A percentile compares a stretch with the other conserved stretches of the same genome.
phyloP scores from a whole-genome alignment of 2,329 filamentous ascomycete species.

The Ophiocordyceps robertsii region DNA sequence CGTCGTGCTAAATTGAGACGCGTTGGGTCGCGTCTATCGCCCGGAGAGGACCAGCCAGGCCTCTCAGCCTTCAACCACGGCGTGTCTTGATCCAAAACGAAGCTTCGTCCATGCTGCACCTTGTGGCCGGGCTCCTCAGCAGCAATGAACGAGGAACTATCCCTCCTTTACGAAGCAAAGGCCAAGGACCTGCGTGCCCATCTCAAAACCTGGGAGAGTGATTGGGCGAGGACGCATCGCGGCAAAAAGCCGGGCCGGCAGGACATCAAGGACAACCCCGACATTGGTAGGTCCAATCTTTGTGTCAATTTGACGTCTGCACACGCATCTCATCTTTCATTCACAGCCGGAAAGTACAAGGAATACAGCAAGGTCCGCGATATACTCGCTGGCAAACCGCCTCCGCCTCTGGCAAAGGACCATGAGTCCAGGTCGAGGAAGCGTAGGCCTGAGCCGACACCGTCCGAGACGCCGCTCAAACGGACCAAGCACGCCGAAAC shows the following conservation, averaged over 20 bases:
- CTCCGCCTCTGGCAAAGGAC: constrained; percentile 18
- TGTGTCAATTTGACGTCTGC: not conserved
- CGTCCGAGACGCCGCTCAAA: constrained; percentile 37
- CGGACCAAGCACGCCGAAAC: constrained; percentile 32
- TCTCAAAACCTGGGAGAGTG: constrained; percentile 61
- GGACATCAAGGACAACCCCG: constrained; percentile 63
- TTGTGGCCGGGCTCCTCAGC: not conserved
- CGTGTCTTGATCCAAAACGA: not conserved
- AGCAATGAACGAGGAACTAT: constrained; percentile 33
- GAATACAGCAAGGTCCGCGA: constrained; percentile 56
- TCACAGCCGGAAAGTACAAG: constrained; percentile 58
- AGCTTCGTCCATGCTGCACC: not conserved
- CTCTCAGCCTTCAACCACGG: not conserved
- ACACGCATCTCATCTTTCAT: not conserved
- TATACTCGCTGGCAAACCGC: constrained; percentile 39
- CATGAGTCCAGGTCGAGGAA: constrained; percentile 18
- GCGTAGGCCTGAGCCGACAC: constrained; percentile 22
- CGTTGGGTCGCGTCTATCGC: not conserved
- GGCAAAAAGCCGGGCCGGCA: constrained; percentile 57
- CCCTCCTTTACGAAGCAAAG: constrained; percentile 31
- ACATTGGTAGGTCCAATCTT: constrained; percentile 45
- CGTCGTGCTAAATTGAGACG: not conserved
- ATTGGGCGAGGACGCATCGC: constrained; percentile 47
- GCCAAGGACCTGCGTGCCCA: constrained; percentile 48
- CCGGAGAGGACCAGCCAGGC: not conserved